Evolutionary conservation across 1,139 yeast genomes (phyloP), one percentile per base, ranked within the genome.

Genomic region (Kodamaea sp.): DNA sequence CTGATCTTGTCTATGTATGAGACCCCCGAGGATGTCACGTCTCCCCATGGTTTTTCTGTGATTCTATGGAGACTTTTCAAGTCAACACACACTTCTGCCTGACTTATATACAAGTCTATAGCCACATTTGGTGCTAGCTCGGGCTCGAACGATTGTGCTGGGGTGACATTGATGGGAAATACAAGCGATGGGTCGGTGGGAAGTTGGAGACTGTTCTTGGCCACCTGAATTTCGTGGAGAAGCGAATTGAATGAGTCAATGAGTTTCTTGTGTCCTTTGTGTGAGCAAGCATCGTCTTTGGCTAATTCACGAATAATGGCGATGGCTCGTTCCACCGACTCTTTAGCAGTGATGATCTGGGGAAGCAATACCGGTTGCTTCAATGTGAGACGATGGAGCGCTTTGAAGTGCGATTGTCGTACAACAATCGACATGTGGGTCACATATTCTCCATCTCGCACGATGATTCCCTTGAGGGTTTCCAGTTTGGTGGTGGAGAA

Each of bases 81-180:
- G 42, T 70, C 76, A 1, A 70, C 47, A 39, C 76, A 70, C 5
- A 70, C 52, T 43, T 70, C 75, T 1, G 74, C 73, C 51, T 69
- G 76, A 39, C 62, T 64, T 28, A 70, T 53, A 43, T 70, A 70
- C 23, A 69, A 41, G 39, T 70, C 76, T 14, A 70, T 46, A 5
- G 74, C 55, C 9, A 66, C 48, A 23, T 53, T 53, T 4, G 52
- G 44, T 5, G 63, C 53, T 15, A 70, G 51, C 14, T 48, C 56
- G 2, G 76, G 76, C 27, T 61, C 62, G 40, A 67, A 70, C 20
- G 41, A 29, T 9, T 42, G 35, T 0, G 52, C 37, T 0, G 55
- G 48, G 1, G 63, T 53, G 4, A 61, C 57, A 35, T 70, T 61
- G 14, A 49, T 33, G 5, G 76, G 76, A 39, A 70, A 70, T 13